Base-by-base conservation (phyloP, 2,329 filamentous ascomycete genomes). In the Annulohypoxylon truncatum region DNA sequence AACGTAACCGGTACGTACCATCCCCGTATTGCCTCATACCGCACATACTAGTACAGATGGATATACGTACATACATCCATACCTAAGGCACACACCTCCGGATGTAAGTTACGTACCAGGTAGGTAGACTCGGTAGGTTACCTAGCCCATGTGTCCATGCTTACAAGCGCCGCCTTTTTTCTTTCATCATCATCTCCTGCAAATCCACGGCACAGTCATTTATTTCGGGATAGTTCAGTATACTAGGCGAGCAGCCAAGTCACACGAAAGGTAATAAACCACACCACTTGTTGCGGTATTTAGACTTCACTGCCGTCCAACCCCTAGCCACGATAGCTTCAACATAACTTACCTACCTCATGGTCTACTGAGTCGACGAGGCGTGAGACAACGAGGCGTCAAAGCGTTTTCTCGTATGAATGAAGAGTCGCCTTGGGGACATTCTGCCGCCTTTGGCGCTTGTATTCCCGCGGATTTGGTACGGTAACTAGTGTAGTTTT, bases 71-170 rank as follows among this genome's bases (percentile, higher is more conserved):
- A n/a, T n/a, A n/a, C n/a, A n/a, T n/a, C n/a, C n/a, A 61, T 38
- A 46, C 54, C 53, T 63, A 44, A 44, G 35, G 60, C 61, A 64
- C 65, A 65, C 66, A 65, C 66, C 62, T 69, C 66, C 68, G 67
- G 61, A 59, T 64, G 61, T 67, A 64, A 63, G 63, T 70, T 67
- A 62, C 59, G 56, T 67, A 64, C 65, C 52, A 57, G 42, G 64
- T 42, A 66, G 63, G 60, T 58, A 63, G 60, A 24, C 38, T 64
- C 48, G 38, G 42, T 57, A 57, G 53, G 48, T 56, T 57, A 53
- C 65, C 57, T 55, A 52, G 57, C 56, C 61, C 60, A 66, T 66
- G 51, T 64, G 56, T 57, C 24, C 50, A 53, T 61, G 53, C 59
- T 60, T 64, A 62, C 53, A 64, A 70, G 64, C 62, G 57, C 60